These are phyloP conservation scores for Fraxinus xanthoxyloides DNA, from an alignment of 305 asterid genomes.

Conservation along the genomic window DNA sequence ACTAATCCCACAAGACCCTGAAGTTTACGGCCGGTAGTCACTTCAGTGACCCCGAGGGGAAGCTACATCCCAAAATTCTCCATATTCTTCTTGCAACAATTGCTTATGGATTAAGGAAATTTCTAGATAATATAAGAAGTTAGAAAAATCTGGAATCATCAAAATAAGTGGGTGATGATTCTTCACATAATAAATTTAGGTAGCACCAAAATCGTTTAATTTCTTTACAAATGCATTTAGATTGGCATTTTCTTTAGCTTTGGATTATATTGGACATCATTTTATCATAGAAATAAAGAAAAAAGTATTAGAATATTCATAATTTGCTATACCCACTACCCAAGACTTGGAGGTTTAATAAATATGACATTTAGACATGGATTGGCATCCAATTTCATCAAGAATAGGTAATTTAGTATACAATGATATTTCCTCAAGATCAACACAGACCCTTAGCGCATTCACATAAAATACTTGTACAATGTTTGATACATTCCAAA, in stretches of 20 bases:
- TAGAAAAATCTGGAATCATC: no score
- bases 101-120: no score
- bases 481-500: background rate
- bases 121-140: no score
- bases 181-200: background rate
- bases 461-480: background rate
- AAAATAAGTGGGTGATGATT: no score
- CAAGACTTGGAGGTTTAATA: background rate
- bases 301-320: background rate
- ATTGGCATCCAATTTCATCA: background rate
- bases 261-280: background rate
- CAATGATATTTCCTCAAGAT: background rate
- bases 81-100: no score
- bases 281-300: background rate
- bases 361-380: background rate
- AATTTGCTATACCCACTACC: background rate
- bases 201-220: background rate
- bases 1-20: no score
- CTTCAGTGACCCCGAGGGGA: no score
- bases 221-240: background rate
- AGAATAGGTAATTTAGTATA: background rate
- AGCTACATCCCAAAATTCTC: no score
- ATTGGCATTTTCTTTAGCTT: background rate
- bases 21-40: no score
- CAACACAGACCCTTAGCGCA: background rate